A percentile compares a stretch with the other conserved stretches of the same genome.
Evolutionary conservation across 1,284 basidiomycete genomes (phyloP).

Genomic region (Trichosporon coremiiforme): DNA sequence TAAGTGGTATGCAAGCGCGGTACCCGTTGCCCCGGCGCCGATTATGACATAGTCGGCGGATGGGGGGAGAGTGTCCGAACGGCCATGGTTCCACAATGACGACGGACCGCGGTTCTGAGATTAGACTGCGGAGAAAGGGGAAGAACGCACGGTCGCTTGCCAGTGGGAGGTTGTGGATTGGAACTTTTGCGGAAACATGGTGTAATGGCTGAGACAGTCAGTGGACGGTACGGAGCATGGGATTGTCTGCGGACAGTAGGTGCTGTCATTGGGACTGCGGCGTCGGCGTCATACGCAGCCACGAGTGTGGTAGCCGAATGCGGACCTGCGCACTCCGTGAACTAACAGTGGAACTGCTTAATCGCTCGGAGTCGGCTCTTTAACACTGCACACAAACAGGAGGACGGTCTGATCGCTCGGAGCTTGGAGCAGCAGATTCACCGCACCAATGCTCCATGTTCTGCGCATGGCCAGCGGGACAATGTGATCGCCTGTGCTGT

Average conservation of each 20-base stretch:
- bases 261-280: no score
- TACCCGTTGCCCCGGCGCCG: slow-evolving; percentile 38
- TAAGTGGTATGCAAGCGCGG: slow-evolving; percentile 42
- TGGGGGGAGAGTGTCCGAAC: slow-evolving; percentile 28
- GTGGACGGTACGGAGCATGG: not conserved
- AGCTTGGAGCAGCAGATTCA: no score
- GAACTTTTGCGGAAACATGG: slow-evolving; percentile 22
- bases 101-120: slow-evolving; percentile 33
- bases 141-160: slow-evolving; percentile 19
- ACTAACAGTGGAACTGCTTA: no score
- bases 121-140: slow-evolving; percentile 4
- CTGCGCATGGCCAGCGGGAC: not conserved
- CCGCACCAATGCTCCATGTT: not conserved
- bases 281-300: no score
- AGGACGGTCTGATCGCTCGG: no score
- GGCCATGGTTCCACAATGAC: slow-evolving; percentile 38
- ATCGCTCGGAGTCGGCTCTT: no score
- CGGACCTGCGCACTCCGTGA: no score
- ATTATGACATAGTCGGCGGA: slow-evolving; percentile 38
- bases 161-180: slow-evolving; percentile 23
- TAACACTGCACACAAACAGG: no score
- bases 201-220: not conserved
- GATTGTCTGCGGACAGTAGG: not conserved
- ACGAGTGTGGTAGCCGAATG: no score
- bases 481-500: not conserved